Percentiles rank a stretch among this genome's conserved stretches.
Evolutionary conservation across 371 early-diverging fungal genomes (phyloP).

Genomic region (Coemansia sp.): DNA sequence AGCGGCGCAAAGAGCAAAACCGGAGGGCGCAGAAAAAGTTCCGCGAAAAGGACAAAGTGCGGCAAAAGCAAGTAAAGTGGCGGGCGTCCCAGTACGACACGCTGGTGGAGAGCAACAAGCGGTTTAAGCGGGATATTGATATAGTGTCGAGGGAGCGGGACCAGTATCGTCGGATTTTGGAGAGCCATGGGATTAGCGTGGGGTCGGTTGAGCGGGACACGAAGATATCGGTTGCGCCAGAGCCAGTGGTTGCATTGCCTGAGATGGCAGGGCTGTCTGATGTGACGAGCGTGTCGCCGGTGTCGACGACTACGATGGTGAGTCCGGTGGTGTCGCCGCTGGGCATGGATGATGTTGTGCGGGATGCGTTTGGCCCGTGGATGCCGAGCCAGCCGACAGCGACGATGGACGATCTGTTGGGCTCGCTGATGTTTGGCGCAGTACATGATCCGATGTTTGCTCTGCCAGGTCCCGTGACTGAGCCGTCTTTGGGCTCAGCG

Average conservation of each 20-base stretch:
- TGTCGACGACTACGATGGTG: constrained; percentile 3
- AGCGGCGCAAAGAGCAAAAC: constrained; percentile 51
- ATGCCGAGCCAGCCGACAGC: background rate
- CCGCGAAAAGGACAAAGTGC: constrained; percentile 52
- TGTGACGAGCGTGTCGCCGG: background rate
- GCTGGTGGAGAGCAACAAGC: constrained; percentile 44
- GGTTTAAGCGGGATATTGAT: constrained; percentile 48
- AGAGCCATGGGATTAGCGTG: constrained; percentile 34
- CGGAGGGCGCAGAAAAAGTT: constrained; percentile 52
- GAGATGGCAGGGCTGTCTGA: background rate
- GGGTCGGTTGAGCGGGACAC: constrained; percentile 6
- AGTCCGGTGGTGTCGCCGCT: constrained; percentile 11
- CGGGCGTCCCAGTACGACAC: constrained; percentile 49
- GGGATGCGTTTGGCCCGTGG: constrained; percentile 36
- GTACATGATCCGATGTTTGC: constrained; percentile 51
- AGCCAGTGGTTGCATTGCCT: background rate
- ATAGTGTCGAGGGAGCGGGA: constrained; percentile 36
- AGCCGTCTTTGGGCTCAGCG: background rate
- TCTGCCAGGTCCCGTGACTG: background rate
- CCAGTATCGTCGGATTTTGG: constrained; percentile 35
- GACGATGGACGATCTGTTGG: constrained; percentile 23
- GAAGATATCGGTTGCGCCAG: background rate
- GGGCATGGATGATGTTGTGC: constrained; percentile 45
- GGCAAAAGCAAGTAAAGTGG: constrained; percentile 52
- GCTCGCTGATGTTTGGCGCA: constrained; percentile 14